phyloP scores from a whole-genome alignment of 73 alveolate species.

The Tetrahymena malaccensis region DNA sequence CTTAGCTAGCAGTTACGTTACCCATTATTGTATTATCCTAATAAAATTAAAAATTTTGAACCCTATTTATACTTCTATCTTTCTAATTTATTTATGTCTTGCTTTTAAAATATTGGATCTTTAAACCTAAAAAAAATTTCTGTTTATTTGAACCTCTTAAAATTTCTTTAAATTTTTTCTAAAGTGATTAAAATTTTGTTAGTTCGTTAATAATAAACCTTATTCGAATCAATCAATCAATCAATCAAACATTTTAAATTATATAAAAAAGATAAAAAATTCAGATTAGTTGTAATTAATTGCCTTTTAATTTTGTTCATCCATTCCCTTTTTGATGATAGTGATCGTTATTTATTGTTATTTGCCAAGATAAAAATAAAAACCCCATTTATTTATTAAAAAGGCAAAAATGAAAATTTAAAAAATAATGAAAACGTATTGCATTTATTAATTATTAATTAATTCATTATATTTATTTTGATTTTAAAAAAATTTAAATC shows the following conservation, averaged over 20 bases:
- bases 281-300: not conserved
- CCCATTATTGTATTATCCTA: not conserved
- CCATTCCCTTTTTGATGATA: not conserved
- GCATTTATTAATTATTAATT: no score
- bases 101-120: not conserved
- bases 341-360: not conserved
- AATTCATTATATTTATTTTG: no score
- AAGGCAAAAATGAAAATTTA: no score
- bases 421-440: not conserved
- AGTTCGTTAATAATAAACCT: not conserved
- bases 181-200: no score
- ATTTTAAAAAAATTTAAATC: no score
- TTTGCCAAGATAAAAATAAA: no score
- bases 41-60: no score
- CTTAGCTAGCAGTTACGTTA: not conserved
- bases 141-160: not conserved
- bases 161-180: not conserved
- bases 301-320: not conserved
- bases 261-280: no score
- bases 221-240: not conserved
- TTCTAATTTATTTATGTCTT: not conserved
- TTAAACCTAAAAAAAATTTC: not conserved
- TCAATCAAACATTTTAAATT: not conserved
- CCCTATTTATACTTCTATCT: not conserved
- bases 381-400: no score